phyloP scores from a whole-genome alignment of 495 filamentous ascomycete species.

The Xylaria castorea region DNA sequence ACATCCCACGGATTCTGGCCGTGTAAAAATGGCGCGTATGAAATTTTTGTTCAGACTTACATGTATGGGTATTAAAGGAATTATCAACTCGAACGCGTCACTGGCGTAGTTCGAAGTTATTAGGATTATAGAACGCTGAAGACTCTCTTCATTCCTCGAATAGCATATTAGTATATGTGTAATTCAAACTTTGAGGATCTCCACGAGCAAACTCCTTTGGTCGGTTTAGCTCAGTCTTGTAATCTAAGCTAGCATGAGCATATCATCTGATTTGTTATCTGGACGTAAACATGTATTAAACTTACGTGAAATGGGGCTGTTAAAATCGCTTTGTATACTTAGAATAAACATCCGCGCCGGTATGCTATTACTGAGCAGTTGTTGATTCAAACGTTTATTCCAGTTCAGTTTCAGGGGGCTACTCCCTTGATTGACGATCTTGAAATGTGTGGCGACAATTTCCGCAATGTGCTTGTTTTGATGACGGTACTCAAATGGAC shows the following conservation, averaged over 20 bases:
- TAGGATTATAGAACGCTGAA: background rate
- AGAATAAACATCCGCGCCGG: conserved; percentile 1
- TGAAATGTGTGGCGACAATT: conserved; percentile 21
- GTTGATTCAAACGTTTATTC: conserved; percentile 12
- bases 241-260: background rate
- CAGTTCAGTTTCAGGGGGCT: conserved; percentile 17
- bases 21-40: background rate
- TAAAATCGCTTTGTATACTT: conserved; percentile 17
- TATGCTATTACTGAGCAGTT: conserved; percentile 15
- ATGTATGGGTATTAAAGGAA: background rate
- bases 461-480: conserved; percentile 20
- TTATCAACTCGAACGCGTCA: background rate
- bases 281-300: background rate
- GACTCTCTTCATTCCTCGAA: background rate
- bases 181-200: conserved; percentile 18
- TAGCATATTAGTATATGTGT: conserved; percentile 18
- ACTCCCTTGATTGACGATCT: conserved; percentile 18
- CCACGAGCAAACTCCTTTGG: background rate
- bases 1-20: background rate
- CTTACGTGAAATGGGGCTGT: background rate
- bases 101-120: background rate
- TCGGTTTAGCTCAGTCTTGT: conserved; percentile 2
- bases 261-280: too few species aligned
- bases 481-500: conserved; percentile 3
- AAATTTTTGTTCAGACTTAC: background rate